phyloP scores from a whole-genome alignment of 108 stramenopile genomes.

The Pseudonitzschia delicatissima region DNA sequence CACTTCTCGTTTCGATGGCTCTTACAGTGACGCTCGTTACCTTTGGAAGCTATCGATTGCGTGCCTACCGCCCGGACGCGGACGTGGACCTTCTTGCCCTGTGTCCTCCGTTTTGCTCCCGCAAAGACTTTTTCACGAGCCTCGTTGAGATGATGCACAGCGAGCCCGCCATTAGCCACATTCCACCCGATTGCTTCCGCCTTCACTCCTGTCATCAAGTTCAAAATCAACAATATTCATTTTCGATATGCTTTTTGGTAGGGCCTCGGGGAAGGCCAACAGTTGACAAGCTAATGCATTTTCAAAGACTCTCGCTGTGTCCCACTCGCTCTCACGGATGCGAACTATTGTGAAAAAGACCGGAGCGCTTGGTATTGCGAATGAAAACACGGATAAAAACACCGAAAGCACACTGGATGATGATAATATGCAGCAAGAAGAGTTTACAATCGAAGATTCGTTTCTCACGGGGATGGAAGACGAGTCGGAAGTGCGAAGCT shows the following conservation, averaged over 20 bases:
- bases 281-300: not conserved
- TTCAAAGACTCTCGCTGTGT: not conserved
- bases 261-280: constrained; percentile 20
- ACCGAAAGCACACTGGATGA: not conserved
- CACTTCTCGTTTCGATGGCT: not conserved
- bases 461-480: constrained; percentile 63
- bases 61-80: constrained; percentile 64
- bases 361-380: constrained; percentile 14
- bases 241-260: constrained; percentile 77
- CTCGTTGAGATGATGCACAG: constrained; percentile 47
- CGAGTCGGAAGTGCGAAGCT: constrained; percentile 75
- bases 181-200: constrained; percentile 66
- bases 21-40: constrained; percentile 30
- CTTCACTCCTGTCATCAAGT: constrained; percentile 80
- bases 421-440: constrained; percentile 3
- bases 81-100: constrained; percentile 72
- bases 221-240: constrained; percentile 51
- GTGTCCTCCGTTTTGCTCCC: constrained; percentile 41
- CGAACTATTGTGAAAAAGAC: not conserved
- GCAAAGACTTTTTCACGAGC: constrained; percentile 61
- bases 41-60: constrained; percentile 74
- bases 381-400: not conserved
- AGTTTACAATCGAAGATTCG: constrained; percentile 41
- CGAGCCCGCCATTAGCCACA: constrained; percentile 15
- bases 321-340: not conserved